phyloP scores from a whole-genome alignment of 1,139 yeast species.

The Suhomyces panamericanus region DNA sequence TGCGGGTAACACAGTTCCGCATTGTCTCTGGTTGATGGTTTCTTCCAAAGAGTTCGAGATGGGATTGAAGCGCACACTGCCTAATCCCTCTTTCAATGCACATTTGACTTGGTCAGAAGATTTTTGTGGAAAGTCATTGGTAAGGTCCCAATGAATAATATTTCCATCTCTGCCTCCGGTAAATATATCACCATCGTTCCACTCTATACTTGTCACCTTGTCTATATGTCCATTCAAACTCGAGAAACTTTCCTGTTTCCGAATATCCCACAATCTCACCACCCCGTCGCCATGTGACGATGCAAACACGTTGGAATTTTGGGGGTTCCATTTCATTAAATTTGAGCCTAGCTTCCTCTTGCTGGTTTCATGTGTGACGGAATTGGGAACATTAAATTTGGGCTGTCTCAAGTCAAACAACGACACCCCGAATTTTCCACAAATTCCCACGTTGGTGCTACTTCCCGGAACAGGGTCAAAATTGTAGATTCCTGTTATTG shows the following conservation, averaged over 20 bases:
- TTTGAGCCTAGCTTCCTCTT: constrained; percentile 21
- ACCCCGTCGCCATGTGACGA: constrained; percentile 63
- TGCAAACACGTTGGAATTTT: constrained; percentile 61
- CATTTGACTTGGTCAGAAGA: constrained; percentile 34
- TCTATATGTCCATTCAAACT: constrained; percentile 59
- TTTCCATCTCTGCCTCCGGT: constrained; percentile 73
- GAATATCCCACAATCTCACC: constrained; percentile 73
- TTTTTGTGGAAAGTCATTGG: constrained; percentile 24
- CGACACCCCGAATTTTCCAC: constrained; percentile 72
- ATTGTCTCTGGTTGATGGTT: constrained; percentile 46
- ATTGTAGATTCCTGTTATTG: constrained; percentile 50
- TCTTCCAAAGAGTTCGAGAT: constrained; percentile 32
- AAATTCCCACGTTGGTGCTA: constrained; percentile 49
- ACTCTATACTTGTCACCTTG: constrained; percentile 55
- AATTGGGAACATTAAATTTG: constrained; percentile 36
- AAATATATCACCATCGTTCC: constrained; percentile 62
- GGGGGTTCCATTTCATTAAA: constrained; percentile 61
- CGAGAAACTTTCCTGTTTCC: constrained; percentile 58
- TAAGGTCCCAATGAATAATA: constrained; percentile 70
- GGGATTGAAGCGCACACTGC: constrained; percentile 42
- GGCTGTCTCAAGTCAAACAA: constrained; percentile 62
- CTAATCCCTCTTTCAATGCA: constrained; percentile 49
- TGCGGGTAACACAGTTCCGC: constrained; percentile 63
- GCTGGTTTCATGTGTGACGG: constrained; percentile 15
- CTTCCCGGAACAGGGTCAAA: constrained; percentile 50